These are phyloP conservation scores for Pyrenochaeta sp. DNA, from an alignment of 2,329 filamentous ascomycete species.

Conservation along the genomic window DNA sequence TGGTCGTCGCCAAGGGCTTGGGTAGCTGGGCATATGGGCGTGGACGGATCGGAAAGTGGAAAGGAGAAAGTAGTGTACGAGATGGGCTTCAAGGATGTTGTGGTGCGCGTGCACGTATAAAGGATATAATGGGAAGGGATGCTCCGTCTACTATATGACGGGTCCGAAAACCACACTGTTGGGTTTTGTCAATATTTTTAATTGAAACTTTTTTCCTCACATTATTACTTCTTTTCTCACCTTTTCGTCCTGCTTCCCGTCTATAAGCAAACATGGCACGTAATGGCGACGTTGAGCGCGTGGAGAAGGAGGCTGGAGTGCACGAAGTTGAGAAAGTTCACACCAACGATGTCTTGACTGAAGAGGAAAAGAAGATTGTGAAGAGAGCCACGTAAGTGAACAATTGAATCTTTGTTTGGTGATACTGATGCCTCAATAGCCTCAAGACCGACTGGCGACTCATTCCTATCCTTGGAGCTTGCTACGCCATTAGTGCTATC, in stretches of 20 bases:
- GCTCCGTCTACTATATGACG: background rate
- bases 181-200: background rate
- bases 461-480: conserved; percentile 37
- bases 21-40: conserved; percentile 1
- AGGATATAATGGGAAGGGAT: background rate
- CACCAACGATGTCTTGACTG: conserved; percentile 11
- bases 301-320: conserved; percentile 24
- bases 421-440: conserved; percentile 18
- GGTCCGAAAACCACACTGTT: background rate
- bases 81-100: background rate
- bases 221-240: background rate
- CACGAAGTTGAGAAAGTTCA: conserved; percentile 24
- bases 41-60: background rate
- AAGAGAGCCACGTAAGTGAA: conserved; percentile 22
- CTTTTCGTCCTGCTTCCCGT: background rate
- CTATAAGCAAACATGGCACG: conserved; percentile 3
- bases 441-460: conserved; percentile 40
- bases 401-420: background rate
- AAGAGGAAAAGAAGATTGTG: conserved; percentile 16
- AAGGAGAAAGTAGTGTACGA: background rate
- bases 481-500: conserved; percentile 31
- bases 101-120: background rate
- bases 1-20: conserved; percentile 9
- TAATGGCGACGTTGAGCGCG: conserved; percentile 4
- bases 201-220: background rate